phyloP scores from a whole-genome alignment of 345 rosid species.

The Eucalyptus erythrocorys region DNA sequence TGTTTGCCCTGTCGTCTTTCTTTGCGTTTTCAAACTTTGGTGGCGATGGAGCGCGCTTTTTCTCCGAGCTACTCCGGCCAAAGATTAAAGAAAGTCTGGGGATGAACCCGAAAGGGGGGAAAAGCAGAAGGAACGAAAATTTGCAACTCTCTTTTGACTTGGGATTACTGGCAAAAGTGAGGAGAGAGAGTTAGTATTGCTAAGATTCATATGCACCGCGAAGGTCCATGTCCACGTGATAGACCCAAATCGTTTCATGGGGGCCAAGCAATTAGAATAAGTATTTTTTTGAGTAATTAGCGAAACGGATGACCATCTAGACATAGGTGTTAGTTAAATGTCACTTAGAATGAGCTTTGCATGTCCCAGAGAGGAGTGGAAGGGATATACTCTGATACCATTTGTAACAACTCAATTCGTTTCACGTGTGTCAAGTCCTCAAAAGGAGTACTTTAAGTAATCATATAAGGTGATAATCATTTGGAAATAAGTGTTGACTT shows the following conservation, averaged over 20 bases:
- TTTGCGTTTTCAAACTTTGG: background rate
- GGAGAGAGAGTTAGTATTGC: background rate
- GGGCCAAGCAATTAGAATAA: background rate
- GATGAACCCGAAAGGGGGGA: background rate
- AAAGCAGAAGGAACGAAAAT: background rate
- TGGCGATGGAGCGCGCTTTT: background rate
- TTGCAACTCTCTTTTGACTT: background rate
- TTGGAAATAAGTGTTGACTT: no score
- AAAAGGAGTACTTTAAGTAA: background rate
- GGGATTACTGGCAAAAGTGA: background rate
- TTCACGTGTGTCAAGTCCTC: background rate
- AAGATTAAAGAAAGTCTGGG: background rate
- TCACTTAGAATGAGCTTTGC: background rate
- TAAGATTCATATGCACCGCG: background rate
- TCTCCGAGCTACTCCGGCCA: background rate
- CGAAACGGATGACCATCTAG: background rate
- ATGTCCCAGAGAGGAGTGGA: background rate
- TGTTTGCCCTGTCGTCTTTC: background rate
- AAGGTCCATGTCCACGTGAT: background rate
- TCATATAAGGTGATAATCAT: background rate
- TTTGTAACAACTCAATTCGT: accelerated
- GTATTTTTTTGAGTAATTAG: background rate
- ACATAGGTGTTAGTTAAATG: background rate
- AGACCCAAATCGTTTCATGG: background rate
- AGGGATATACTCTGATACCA: accelerated